A percentile compares a stretch with the other conserved stretches of the same genome.
Evolutionary conservation across 1,284 basidiomycete species (phyloP).

Genomic region (Chiua sp.): DNA sequence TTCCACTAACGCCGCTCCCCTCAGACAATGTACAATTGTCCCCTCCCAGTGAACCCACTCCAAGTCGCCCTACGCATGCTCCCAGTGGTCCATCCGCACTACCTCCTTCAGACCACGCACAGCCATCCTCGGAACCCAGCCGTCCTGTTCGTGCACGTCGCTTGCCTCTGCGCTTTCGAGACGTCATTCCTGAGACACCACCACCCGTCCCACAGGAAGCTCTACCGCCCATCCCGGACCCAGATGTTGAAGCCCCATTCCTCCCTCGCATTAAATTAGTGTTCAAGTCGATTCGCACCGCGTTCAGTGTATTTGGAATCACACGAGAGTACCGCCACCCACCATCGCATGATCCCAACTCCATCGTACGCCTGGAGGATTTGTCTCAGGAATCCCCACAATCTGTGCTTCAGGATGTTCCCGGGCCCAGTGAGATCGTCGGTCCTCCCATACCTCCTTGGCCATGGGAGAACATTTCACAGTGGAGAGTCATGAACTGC

Average conservation of each 20-base stretch:
- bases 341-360: neutral
- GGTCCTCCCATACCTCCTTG: neutral
- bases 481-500: slow-evolving; percentile 4
- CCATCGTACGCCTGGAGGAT: neutral
- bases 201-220: neutral
- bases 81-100: too few relatives aligned
- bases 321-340: neutral
- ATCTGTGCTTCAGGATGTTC: too few relatives aligned
- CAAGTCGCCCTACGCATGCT: too few relatives aligned
- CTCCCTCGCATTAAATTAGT: neutral
- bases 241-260: too few relatives aligned
- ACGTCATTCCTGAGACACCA: neutral
- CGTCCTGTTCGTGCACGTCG: neutral
- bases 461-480: neutral
- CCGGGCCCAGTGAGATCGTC: neutral
- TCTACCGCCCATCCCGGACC: too few relatives aligned
- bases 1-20: too few relatives aligned
- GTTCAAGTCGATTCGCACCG: neutral
- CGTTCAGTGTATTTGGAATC: neutral
- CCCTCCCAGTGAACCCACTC: too few relatives aligned
- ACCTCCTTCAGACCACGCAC: too few relatives aligned
- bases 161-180: neutral
- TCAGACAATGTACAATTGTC: too few relatives aligned
- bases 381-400: neutral
- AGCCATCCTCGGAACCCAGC: too few relatives aligned